Evolutionary conservation across 495 filamentous ascomycete genomes (phyloP), one percentile per base, ranked within the genome.

Genomic region (Lepraria neglecta): DNA sequence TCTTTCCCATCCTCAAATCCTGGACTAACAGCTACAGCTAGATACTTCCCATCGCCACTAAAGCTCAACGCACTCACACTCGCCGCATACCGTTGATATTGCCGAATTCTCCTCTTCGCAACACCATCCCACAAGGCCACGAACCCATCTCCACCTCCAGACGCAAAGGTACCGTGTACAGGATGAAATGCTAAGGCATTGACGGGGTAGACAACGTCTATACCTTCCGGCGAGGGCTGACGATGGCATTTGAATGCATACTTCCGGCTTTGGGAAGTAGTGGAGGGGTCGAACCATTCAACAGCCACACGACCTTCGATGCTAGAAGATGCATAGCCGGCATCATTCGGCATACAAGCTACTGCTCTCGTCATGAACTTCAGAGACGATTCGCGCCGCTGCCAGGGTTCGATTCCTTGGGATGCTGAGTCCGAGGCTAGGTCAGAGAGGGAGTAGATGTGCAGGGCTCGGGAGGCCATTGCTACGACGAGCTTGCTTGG

Each of bases 181-280:
- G 94, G 92, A 76, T 98, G 92, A 75, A 96, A 98, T 0, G 90
- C 82, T 0, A 98, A 80, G 14, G 92, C 87, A 73, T 98, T 95
- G 66, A 98, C 92, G 0, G 94, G 94, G 69, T 94, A 98, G 9
- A 98, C 90, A 11, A 97, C 79, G 70, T 98, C 94, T 9, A 85
- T 77, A 33, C 86, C 87, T 50, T 89, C 84, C 2, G 76, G 74
- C 1, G 75, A 74, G 17, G 67, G 56, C 72, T 94, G 87, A 12
- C 94, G 85, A 74, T 98, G 94, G 74, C 94, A 98, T 71, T 98
- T 98, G 80, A 98, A 98, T 11, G 94, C 94, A 77, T 97, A 98
- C 68, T 96, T 97, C 59, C 92, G 80, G 19, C 87, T 87, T 72
- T 97, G 90, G 4, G 88, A 91, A 68, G 88, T 85, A 35, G 84